Evolutionary conservation across 139 green algal species (phyloP), one percentile per base, ranked within the genome.

Genomic region (Pseudopediastrum boryanum): DNA sequence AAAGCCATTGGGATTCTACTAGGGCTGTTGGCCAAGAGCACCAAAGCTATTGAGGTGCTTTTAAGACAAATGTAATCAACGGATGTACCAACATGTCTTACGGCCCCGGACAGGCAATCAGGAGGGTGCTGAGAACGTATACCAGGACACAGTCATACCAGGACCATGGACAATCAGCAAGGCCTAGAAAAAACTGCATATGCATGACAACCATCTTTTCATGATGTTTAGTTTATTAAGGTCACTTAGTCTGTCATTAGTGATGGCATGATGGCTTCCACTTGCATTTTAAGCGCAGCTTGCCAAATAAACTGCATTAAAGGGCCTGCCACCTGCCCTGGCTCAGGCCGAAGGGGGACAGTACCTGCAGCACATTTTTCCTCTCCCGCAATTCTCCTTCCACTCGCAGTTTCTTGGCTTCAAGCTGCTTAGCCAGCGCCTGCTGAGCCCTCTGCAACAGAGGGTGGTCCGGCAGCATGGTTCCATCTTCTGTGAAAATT

Each of bases 381-480:
- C 93, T 93, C 75, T 95, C 93, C 2, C 91, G 67, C 2, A 98
- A 78, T 72, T 95, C 90, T 12, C 93, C 89, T 42, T 94, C 63
- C 27, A 96, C 43, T 0, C 89, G 84, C 51, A 77, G 58, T 41
- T 89, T 79, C 36, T 86, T 85, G 0, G 87, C 85, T 25, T 85
- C 16, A 12, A 98, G 87, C 86, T 98, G 94, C 61, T 85, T 79
- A 29, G 81, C 84, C 19, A 98, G 85, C 2, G 91, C 92, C 3
- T 87, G 78, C 78, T 98, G 94, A 0, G 94, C 94, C 16, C 93
- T 79, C 39, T 80, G 84, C 71, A 98, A 88, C 76, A 97, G 81
- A 4, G 94, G 93, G 74, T 98, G 90, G 52, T 96, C 87, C 3
- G 94, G 85, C 41, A 86, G 39, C 79, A 93, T 78, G 16, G 77